Base-by-base conservation (phyloP, 352 stramenopile genomes). In the Globisporangium alternatum region DNA sequence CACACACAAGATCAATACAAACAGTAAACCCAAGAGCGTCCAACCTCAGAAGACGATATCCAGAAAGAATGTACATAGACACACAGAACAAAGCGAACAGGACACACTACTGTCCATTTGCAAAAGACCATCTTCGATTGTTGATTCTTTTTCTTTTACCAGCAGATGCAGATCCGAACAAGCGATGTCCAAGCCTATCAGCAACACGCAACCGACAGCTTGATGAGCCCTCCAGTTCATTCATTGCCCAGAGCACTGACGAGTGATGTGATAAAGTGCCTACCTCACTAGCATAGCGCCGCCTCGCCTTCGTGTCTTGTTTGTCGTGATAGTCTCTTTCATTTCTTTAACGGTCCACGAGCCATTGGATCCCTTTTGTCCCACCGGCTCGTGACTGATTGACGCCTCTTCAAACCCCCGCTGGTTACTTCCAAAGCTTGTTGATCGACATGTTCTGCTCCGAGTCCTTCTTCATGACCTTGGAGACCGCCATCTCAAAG, bases 391-490 rank as follows among this genome's bases (percentile, higher is more conserved):
- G 43, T n/a, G 17, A 22, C 43, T 21, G 35, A 15, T 41, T 41
- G 43, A 48, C 43, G 17, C 43, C 43, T 21, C 22, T 47, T 48
- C 17, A n/a, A 48, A 48, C 43, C 43, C 43, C 43, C 43, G 51
- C 51, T 57, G 21, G 35, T 74, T 98, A 99, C 91, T 99, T 99
- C 97, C 97, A 99, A 63, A 99, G 86, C 85, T 99, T 98, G 78
- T 97, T 96, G 72, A 99, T 97, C 80, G 94, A 99, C 81, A 99
- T 98, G 80, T 93, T 93, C 68, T 90, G 82, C 70, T 99, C 98
- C 58, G 89, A 94, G 70, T 99, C 97, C 85, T 99, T 99, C 96
- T 99, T 99, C 97, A 99, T 99, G 63, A 99, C 98, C 90, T 99
- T 99, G 58, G 93, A 98, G 28, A 99, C 97, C 12, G 98, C 97